A percentile compares a stretch with the other conserved stretches of the same genome.
phyloP scores from a whole-genome alignment of 2,329 filamentous ascomycete genomes.

The Scolecobasidium constrictum region DNA sequence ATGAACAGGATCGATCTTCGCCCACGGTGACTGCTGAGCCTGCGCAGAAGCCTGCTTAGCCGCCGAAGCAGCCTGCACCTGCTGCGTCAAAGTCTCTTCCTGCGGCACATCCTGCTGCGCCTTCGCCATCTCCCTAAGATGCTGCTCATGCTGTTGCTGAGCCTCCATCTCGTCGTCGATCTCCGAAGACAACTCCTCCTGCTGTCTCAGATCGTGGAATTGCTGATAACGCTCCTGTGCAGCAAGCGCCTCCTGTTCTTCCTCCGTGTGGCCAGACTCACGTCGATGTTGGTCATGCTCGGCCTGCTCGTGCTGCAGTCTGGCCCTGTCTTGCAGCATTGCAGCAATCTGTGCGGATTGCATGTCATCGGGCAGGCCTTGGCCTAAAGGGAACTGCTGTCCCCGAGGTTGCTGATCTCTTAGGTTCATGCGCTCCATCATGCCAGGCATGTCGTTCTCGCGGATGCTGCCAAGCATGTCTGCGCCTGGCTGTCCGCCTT shows the following conservation, averaged over 20 bases:
- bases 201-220: constrained; percentile 68
- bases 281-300: constrained; percentile 36
- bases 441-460: constrained; percentile 59
- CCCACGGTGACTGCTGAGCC: constrained; percentile 45
- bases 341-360: constrained; percentile 47
- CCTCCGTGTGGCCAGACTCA: constrained; percentile 32
- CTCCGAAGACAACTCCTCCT: constrained; percentile 21
- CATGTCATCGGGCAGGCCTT: constrained; percentile 32
- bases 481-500: constrained; percentile 30
- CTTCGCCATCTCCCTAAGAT: constrained; percentile 15
- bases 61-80: constrained; percentile 65
- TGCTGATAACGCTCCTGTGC: constrained; percentile 64
- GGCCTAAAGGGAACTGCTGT: constrained; percentile 24
- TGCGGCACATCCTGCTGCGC: constrained; percentile 11
- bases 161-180: constrained; percentile 12
- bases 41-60: constrained; percentile 43
- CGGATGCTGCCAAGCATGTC: constrained; percentile 37
- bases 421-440: constrained; percentile 52
- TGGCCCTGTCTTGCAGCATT: constrained; percentile 50
- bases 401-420: background rate
- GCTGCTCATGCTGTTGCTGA: constrained; percentile 19
- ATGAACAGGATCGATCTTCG: constrained; percentile 46
- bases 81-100: constrained; percentile 58
- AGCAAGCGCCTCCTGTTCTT: constrained; percentile 26
- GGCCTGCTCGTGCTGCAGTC: constrained; percentile 50